Evolutionary conservation across 129 eudicot genomes (phyloP).

Genomic region (Glebionis coronaria): DNA sequence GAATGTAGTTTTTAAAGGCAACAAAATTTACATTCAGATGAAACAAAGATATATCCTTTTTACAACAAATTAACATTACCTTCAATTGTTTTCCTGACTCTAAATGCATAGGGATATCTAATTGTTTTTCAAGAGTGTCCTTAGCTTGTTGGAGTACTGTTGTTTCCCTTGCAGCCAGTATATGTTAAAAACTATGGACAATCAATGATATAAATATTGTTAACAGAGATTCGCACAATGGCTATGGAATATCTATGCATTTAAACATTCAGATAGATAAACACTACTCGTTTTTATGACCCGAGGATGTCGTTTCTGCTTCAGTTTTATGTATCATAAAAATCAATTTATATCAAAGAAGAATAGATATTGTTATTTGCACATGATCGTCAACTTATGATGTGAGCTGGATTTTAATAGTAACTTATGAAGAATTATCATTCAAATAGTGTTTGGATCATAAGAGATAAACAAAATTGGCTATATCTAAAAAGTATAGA

Average conservation of each 20-base stretch:
- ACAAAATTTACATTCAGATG: too few species aligned
- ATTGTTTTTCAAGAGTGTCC: constrained; percentile 83
- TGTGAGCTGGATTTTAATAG: too few species aligned
- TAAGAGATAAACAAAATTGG: too few species aligned
- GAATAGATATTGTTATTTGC: too few species aligned
- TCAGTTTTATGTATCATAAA: too few species aligned
- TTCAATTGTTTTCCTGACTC: constrained; percentile 81
- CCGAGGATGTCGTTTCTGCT: too few species aligned
- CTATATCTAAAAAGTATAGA: too few species aligned
- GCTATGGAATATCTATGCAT: constrained; percentile 4
- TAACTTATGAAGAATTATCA: too few species aligned
- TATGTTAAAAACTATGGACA: constrained; percentile 6
- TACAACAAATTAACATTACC: constrained; percentile 43
- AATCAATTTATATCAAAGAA: too few species aligned
- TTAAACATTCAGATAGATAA: not conserved
- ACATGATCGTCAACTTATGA: too few species aligned
- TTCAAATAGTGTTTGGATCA: too few species aligned
- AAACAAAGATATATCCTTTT: not conserved
- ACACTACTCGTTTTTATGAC: not conserved
- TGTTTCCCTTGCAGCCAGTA: constrained; percentile 84
- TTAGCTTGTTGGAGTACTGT: constrained; percentile 89
- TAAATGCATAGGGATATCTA: constrained; percentile 73
- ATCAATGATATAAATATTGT: not conserved
- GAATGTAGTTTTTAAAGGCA: too few species aligned
- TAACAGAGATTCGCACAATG: not conserved